Evolutionary conservation across 805 yeast genomes (phyloP), one percentile per base, ranked within the genome.

Genomic region (Spathaspora gorwiae): DNA sequence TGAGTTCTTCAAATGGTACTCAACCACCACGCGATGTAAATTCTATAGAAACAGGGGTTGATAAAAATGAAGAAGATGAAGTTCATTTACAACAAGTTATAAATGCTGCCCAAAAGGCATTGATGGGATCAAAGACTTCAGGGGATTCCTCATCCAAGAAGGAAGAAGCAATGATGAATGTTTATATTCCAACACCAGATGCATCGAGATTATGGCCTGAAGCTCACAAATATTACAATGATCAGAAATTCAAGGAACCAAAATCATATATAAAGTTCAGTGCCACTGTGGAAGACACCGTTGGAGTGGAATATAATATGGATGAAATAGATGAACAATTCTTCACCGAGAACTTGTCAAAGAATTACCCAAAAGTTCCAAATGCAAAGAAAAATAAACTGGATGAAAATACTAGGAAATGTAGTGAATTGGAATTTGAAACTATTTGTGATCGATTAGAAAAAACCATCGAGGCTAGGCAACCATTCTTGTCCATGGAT

Each of bases 21-120:
- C 86, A 80, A 47, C 86, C 83, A 55, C 95, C 86, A 62, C 80
- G 98, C 37, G 97, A 92, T 51, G 67, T 87, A 29, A 89, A 88
- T 56, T 88, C 89, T 49, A 79, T 94, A 37, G 99, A 94, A 57
- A 92, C 98, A 6, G 99, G 99, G 66, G 99, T 94, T 36, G 99
- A 94, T 59, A 94, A 94, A 62, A 89, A 87, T 54, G 99, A 94
- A 65, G 99, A 94, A 65, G 96, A 89, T 55, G 99, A 94, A 64
- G 94, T 87, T 36, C 99, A 94, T 78, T 74, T 94, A 50, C 96
- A 92, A 62, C 88, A 85, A 51, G 97, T 90, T 41, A 84, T 94
- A 52, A 82, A 83, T 64, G 92, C 92, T 11, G 80, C 89, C 1
- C 84, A 81, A 43, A 80, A 81, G 29, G 82, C 83, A 2, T 76